These are phyloP conservation scores for Cyclocybe aegerita DNA, from an alignment of 768 basidiomycete genomes.

Conservation along the genomic window DNA sequence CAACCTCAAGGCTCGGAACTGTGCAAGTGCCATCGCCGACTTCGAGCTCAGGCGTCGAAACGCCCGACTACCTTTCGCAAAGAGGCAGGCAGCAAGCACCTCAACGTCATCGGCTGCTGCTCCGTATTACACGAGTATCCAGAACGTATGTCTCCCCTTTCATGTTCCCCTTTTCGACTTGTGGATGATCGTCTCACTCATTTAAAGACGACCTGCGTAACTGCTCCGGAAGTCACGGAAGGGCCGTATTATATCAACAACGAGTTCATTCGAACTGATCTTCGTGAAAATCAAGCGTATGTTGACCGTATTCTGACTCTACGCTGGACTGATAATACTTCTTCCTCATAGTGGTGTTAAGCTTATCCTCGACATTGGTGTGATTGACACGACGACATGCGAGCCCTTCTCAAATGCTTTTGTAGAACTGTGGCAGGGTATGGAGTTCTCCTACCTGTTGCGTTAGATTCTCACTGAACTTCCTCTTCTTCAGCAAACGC, in stretches of 20 bases:
- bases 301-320: not conserved
- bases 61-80: not conserved
- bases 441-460: not conserved
- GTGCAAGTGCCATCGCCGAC: constrained; percentile 2
- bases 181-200: not conserved
- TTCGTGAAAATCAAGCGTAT: constrained; percentile 24
- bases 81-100: not conserved
- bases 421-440: constrained; percentile 35
- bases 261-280: constrained; percentile 23
- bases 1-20: constrained; percentile 1
- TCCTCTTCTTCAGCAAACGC: constrained; percentile 18
- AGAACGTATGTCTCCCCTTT: not conserved
- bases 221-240: not conserved
- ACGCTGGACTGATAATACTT: not conserved
- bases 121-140: constrained; percentile 1
- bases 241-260: constrained; percentile 25
- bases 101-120: not conserved
- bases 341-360: constrained; percentile 27
- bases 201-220: not conserved
- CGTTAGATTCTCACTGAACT: not conserved
- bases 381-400: constrained; percentile 36
- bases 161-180: not conserved
- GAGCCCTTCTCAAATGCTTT: constrained; percentile 31
- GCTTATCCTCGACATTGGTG: constrained; percentile 34
- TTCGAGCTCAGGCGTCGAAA: constrained; percentile 1